Base-by-base conservation (phyloP, 1,284 basidiomycete species). In the Pseudozyma hubeiensis region DNA sequence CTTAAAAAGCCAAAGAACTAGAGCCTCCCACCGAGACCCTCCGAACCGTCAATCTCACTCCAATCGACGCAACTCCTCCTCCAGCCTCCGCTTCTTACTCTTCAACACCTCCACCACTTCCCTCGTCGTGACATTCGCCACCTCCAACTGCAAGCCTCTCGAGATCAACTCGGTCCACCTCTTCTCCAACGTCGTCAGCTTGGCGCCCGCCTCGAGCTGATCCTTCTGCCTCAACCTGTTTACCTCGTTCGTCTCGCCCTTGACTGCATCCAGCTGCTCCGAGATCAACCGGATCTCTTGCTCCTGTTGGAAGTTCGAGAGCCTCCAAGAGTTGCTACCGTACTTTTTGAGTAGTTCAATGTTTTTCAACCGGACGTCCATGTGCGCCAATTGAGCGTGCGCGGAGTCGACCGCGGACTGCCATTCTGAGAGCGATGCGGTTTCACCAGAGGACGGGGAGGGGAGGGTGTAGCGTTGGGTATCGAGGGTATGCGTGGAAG, bases 141-240 rank as follows among this genome's bases (percentile, higher is more conserved):
- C 90, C 87, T 94, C 93, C 74, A 95, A 91, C 85, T 95, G 93
- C 71, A 96, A 85, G 34, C 93, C 90, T 78, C 89, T 91, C 43
- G 92, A 93, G 63, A 96, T 91, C 43, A 94, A 87, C 83, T 93
- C 92, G 10, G 91, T 93, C 94, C 94, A 96, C 56, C 90, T 88
- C 53, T 89, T 91, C 85, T 95, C 93, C 53, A 94, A 86, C 10
- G 89, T 86, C n/a, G 89, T 91, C 65, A 96, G 85, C 77, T 92
- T 91, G 55, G 88, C 88, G 45, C 93, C 94, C 17, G 90, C 86
- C n/a, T 87, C 88, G 34, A 90, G 90, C 91, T 94, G 81, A 33
- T 64, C 62, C 33, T 64, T 63, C 45, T 79, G 73, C 10, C 81
- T 53, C 14, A 64, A 29, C 35, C 77, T 55, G 57, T 82, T 82